Evolutionary conservation across 2,329 filamentous ascomycete species (phyloP), one percentile per base, ranked within the genome.

Genomic region (Cercospora zeae-maydis): DNA sequence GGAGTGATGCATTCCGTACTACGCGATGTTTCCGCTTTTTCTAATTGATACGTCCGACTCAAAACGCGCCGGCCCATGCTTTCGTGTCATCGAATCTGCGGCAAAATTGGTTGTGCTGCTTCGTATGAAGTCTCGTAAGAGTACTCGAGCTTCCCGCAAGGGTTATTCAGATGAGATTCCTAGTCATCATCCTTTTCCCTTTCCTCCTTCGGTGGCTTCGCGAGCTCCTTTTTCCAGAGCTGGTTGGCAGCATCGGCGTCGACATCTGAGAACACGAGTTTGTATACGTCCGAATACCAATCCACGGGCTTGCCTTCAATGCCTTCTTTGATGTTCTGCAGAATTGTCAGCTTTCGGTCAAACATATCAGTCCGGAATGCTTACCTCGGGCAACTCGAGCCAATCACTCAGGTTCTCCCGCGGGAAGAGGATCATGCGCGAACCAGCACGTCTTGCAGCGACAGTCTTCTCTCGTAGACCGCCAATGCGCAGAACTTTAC

Each of bases 381-480:
- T 77, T 85, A 97, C 95, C 84, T 97, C 89, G 59, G 96, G 95
- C 70, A 99, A 83, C 78, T 99, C 95, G 57, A 97, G 81, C 96
- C 95, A 99, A 82, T 99, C 95, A 61, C 91, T 95, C 83, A 90
- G 87, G 78, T 97, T 97, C 79, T 99, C 96, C 70, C 88, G 86
- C 27, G 95, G 95, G 84, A 99, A 99, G 67, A 99, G 88, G 71
- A 99, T 88, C 77, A 87, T 96, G 77, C 89, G 95, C 72, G 92
- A 96, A 59, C 96, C 95, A 21, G 95, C 95, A 67, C 95, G 84
- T 73, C 93, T 86, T 62, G 95, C 96, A 31, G 95, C 95, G 39
- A 99, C 93, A 6, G 95, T 97, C 87, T 99, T 99, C 81, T 99
- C 95, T 52, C 95, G 83, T 70, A 99, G 79, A 0, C 95, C 95